phyloP scores from a whole-genome alignment of 2,329 filamentous ascomycete species.

The Cladobotryum protrusum region DNA sequence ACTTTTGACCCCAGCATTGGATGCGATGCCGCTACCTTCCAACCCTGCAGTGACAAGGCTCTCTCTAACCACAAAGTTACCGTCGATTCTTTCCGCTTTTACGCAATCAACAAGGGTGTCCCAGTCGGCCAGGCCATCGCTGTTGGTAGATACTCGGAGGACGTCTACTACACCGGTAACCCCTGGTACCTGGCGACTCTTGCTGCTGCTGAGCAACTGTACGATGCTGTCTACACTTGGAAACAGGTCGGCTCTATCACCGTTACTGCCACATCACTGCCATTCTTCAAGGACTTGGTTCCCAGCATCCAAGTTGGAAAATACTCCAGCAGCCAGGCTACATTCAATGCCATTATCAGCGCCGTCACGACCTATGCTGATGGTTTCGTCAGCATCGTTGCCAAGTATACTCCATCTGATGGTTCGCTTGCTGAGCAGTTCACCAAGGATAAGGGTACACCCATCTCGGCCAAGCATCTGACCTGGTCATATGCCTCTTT shows the following conservation, averaged over 20 bases:
- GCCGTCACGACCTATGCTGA: constrained; percentile 55
- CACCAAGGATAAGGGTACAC: constrained; percentile 43
- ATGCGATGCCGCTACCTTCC: constrained; percentile 67
- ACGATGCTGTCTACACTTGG: constrained; percentile 70
- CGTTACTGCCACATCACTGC: constrained; percentile 57
- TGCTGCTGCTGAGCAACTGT: constrained; percentile 73
- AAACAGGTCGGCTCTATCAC: constrained; percentile 54
- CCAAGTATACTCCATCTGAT: constrained; percentile 53
- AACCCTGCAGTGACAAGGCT: constrained; percentile 65
- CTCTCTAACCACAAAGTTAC: constrained; percentile 72
- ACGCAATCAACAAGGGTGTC: constrained; percentile 62
- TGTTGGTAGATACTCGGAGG: constrained; percentile 64
- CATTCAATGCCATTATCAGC: constrained; percentile 49
- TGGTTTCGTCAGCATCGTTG: constrained; percentile 55
- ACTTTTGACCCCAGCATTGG: constrained; percentile 60
- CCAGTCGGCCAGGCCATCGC: constrained; percentile 52
- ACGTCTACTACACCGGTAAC: constrained; percentile 71
- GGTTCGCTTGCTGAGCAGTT: constrained; percentile 67
- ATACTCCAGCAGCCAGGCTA: constrained; percentile 43
- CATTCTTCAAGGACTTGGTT: constrained; percentile 65
- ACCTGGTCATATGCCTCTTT: constrained; percentile 72
- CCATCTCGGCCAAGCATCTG: constrained; percentile 58
- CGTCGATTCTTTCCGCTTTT: constrained; percentile 68
- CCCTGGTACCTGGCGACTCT: constrained; percentile 76
- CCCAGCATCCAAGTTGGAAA: constrained; percentile 54